These are phyloP conservation scores for Ophiocordyceps australis DNA, from an alignment of 2,329 filamentous ascomycete genomes.

Conservation along the genomic window DNA sequence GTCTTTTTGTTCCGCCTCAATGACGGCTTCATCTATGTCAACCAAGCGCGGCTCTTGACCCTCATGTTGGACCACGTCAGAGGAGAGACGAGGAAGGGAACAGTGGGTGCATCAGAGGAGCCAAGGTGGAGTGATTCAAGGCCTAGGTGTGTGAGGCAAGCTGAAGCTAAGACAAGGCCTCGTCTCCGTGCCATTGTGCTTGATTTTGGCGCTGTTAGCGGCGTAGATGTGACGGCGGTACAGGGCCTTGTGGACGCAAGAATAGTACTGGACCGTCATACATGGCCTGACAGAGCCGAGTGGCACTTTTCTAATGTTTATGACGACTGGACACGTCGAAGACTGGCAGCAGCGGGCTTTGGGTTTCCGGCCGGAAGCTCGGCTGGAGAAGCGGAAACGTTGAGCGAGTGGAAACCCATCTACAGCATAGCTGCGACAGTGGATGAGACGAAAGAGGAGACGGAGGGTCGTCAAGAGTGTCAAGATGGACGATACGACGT, in stretches of 20 bases:
- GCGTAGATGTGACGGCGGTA: slow-evolving; percentile 37
- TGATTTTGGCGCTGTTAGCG: slow-evolving; percentile 38
- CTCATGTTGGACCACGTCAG: slow-evolving; percentile 19
- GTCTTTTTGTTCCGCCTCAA: slow-evolving; percentile 32
- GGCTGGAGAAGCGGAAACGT: slow-evolving; percentile 7
- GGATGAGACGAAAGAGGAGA: slow-evolving; percentile 4
- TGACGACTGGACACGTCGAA: slow-evolving; percentile 38
- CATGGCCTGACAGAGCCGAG: slow-evolving; percentile 25
- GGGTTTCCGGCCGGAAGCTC: slow-evolving; percentile 27
- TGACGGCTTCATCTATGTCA: slow-evolving; percentile 33
- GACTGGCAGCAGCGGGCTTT: slow-evolving; percentile 36
- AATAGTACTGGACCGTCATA: slow-evolving; percentile 33
- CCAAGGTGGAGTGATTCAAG: slow-evolving; percentile 37
- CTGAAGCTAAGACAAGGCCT: slow-evolving; percentile 18
- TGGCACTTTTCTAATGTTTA: slow-evolving; percentile 35
- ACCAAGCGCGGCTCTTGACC: slow-evolving; percentile 28
- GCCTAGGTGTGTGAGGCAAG: too few relatives aligned
- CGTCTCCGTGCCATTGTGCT: slow-evolving; percentile 34
- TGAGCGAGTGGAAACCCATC: slow-evolving; percentile 13
- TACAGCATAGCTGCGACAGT: slow-evolving; percentile 13
- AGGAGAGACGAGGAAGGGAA: slow-evolving; percentile 19
- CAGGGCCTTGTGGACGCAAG: slow-evolving; percentile 38
- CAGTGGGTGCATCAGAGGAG: too few relatives aligned
- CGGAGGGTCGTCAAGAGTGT: too few relatives aligned
- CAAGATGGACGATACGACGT: background rate